Percentiles rank a stretch among this genome's conserved stretches.
Conservation (phyloP, 1,139 yeast genomes). For the Kodamaea plutei region DNA sequence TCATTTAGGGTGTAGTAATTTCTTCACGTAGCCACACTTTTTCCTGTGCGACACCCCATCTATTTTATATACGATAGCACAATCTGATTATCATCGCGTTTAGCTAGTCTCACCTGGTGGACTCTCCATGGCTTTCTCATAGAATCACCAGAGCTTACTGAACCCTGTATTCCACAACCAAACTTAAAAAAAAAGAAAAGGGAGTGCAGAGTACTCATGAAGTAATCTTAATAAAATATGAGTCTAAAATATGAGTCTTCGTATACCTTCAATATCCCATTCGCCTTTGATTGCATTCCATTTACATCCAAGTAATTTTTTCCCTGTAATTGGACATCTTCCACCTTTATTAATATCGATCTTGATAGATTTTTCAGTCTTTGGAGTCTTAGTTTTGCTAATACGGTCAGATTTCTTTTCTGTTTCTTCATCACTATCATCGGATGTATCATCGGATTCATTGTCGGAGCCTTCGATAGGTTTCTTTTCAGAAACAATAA, state of each 20-base stretch:
- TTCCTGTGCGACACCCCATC: too few species aligned
- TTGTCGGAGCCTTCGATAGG: conserved; percentile 11
- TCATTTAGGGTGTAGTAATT: too few species aligned
- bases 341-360: conserved; percentile 51
- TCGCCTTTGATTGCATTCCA: conserved; percentile 54
- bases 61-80: too few species aligned
- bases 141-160: too few species aligned
- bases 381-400: conserved; percentile 19
- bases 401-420: conserved; percentile 13
- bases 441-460: conserved; percentile 17
- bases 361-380: conserved; percentile 14
- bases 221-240: too few species aligned
- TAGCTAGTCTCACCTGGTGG: too few species aligned
- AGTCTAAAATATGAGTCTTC: conserved; percentile 63
- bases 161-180: too few species aligned
- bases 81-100: too few species aligned
- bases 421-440: conserved; percentile 15
- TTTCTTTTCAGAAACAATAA: conserved; percentile 21
- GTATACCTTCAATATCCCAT: conserved; percentile 74
- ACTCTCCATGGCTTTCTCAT: too few species aligned
- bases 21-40: too few species aligned
- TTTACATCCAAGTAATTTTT: conserved; percentile 64
- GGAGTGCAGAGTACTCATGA: too few species aligned
- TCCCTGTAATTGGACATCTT: conserved; percentile 82
- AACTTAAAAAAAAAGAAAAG: too few species aligned